Base-by-base conservation (phyloP, 2,329 filamentous ascomycete genomes). In the Clarireedia paspali region DNA sequence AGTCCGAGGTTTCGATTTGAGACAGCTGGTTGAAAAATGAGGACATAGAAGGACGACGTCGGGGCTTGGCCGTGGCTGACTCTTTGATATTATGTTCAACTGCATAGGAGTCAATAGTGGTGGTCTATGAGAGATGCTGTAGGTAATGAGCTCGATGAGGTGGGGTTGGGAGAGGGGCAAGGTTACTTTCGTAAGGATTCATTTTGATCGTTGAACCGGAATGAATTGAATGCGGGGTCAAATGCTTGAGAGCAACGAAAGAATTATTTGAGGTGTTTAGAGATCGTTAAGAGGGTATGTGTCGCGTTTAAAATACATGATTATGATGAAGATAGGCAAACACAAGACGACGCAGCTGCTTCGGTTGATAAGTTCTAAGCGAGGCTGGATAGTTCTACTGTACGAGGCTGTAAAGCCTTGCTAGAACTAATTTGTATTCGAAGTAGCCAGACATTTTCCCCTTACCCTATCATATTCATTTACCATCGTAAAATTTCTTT, bases 81-180 rank as follows among this genome's bases (percentile, higher is more conserved):
- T 75, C 68, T 63, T 78, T 75, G 70, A 85, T 81, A 68, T 80
- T 81, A 73, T 86, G 83, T 68, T 86, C 83, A 68, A 86, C 83
- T 86, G 45, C 38, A 23, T 24, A 30, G 7, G 17, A 34, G 27
- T 34, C 30, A 34, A 20, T 20, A 20, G 30, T 14, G 10, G 30
- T 34, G 30, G 9, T 34, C 9, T 34, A 12, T 12, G 10, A 34
- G 9, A 2, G 10, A 34, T 34, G 10, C 30, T 34, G 30, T 34
- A 5, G 14, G 30, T 12, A 12, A 34, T 34, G 30, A 34, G 30
- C 30, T 34, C 30, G 12, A 34, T 34, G 40, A 34, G 20, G 50
- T 53, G 44, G 48, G 27, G 45, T 24, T 50, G 52, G 56, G 54
- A 56, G 59, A 50, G 47, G 45, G 36, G 27, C 30, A 40, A 14